Conservation (phyloP, 148 eudicot species). For the Chenopodium suecicum region DNA sequence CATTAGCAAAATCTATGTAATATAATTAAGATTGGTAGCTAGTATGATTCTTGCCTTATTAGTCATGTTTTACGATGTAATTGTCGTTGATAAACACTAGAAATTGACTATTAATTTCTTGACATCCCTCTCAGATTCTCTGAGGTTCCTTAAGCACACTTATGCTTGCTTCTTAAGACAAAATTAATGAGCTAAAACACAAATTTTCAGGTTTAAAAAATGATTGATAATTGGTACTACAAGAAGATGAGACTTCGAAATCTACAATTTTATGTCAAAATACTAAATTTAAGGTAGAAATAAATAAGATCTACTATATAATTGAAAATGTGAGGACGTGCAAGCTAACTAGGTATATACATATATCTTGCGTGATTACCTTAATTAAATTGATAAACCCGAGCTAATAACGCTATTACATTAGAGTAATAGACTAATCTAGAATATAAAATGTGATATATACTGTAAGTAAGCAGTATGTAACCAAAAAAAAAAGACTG, state of each 20-base stretch:
- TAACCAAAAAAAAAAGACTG: neutral
- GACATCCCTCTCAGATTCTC: constrained; percentile 6
- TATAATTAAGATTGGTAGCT: neutral
- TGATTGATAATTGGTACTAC: neutral
- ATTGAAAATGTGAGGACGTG: constrained; percentile 15
- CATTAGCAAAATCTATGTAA: neutral
- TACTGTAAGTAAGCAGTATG: neutral
- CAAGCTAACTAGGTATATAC: neutral
- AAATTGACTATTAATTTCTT: constrained; percentile 11
- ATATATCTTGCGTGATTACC: neutral
- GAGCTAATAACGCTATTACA: neutral
- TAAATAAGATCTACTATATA: neutral
- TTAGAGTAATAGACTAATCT: neutral
- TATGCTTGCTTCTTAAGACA: constrained; percentile 33
- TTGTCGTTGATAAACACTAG: constrained; percentile 36
- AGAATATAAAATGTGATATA: neutral
- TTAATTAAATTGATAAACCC: neutral
- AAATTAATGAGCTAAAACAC: constrained; percentile 19
- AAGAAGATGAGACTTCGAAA: constrained; percentile 26
- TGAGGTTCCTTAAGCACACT: constrained; percentile 25
- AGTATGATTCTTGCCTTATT: constrained; percentile 16
- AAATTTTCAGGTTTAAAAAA: constrained; percentile 2
- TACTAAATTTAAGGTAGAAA: no score
- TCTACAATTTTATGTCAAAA: neutral
- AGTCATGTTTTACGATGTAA: constrained; percentile 20